A percentile compares a stretch with the other conserved stretches of the same genome.
phyloP scores from a whole-genome alignment of 495 filamentous ascomycete genomes.

The Aspergillus funiculosus region DNA sequence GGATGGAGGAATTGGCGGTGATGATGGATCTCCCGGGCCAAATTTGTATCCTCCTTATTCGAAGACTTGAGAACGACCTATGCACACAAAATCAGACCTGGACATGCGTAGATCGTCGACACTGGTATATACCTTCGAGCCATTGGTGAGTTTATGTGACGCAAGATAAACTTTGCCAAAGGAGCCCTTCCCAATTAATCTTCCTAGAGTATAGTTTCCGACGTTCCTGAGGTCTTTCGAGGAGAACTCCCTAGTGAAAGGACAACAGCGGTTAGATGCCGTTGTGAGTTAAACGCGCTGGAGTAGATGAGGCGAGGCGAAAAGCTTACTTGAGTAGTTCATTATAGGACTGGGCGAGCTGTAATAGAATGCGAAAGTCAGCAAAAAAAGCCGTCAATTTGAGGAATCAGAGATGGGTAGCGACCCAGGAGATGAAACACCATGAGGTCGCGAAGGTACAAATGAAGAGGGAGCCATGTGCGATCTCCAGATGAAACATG shows the following conservation, averaged over 20 bases:
- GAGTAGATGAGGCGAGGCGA: not conserved
- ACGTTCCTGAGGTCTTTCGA: constrained; percentile 85
- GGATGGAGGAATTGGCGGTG: constrained; percentile 97
- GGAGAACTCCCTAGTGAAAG: constrained; percentile 73
- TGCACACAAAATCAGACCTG: constrained; percentile 12
- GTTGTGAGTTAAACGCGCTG: constrained; percentile 12
- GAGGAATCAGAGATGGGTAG: too few species aligned
- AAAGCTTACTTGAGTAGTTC: constrained; percentile 87
- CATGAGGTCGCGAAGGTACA: too few species aligned
- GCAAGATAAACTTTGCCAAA: constrained; percentile 98
- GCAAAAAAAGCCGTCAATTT: too few species aligned
- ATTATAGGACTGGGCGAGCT: constrained; percentile 97
- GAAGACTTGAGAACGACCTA: constrained; percentile 97
- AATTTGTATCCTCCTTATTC: constrained; percentile 90
- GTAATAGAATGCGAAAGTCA: too few species aligned
- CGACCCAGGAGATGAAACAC: too few species aligned
- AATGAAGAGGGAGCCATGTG: not conserved
- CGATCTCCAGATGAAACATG: too few species aligned
- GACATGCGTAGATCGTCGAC: constrained; percentile 5
- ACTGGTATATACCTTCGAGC: constrained; percentile 70
- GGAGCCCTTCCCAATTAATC: constrained; percentile 91
- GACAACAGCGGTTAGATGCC: not conserved
- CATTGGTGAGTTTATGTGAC: constrained; percentile 95
- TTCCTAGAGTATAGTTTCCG: constrained; percentile 88
- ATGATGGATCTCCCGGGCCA: constrained; percentile 95